Percentiles rank a stretch among this genome's conserved stretches.
Evolutionary conservation across 2,329 filamentous ascomycete species (phyloP).

Genomic region (Cyanodermella asteris): DNA sequence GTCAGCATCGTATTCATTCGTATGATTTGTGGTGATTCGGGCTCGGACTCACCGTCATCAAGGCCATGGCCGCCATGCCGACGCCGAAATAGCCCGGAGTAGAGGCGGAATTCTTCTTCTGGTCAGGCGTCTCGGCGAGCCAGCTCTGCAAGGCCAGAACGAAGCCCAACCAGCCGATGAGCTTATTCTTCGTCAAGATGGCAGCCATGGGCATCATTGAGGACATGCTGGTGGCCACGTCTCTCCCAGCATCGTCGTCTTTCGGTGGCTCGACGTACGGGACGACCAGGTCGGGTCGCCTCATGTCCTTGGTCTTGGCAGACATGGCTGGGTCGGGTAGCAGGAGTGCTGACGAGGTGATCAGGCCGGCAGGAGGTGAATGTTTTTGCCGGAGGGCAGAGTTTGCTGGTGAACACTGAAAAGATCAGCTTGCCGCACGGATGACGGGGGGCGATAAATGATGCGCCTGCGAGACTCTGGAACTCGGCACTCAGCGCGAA

Average conservation of each 20-base stretch:
- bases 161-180: slow-evolving; percentile 38
- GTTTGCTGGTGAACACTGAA: no score
- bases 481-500: no score
- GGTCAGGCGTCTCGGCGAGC: slow-evolving; percentile 25
- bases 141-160: slow-evolving; percentile 26
- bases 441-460: no score
- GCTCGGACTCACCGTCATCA: no score
- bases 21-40: no score
- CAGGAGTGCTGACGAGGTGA: not conserved
- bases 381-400: no score
- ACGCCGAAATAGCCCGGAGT: slow-evolving; percentile 58
- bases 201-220: slow-evolving; percentile 89
- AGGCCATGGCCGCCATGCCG: slow-evolving; percentile 49
- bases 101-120: slow-evolving; percentile 32
- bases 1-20: no score
- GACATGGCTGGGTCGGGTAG: slow-evolving; percentile 29
- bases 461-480: no score
- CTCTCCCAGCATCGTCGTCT: slow-evolving; percentile 34
- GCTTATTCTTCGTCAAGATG: slow-evolving; percentile 18
- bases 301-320: slow-evolving; percentile 55
- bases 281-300: slow-evolving; percentile 56
- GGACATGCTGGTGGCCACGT: slow-evolving; percentile 48
- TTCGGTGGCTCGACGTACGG: slow-evolving; percentile 61
- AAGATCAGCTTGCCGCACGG: no score
- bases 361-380: not conserved